Percentiles rank a stretch among this genome's conserved stretches.
Conservation (phyloP, 176 grass and related monocot genomes). For the Typha latifolia region DNA sequence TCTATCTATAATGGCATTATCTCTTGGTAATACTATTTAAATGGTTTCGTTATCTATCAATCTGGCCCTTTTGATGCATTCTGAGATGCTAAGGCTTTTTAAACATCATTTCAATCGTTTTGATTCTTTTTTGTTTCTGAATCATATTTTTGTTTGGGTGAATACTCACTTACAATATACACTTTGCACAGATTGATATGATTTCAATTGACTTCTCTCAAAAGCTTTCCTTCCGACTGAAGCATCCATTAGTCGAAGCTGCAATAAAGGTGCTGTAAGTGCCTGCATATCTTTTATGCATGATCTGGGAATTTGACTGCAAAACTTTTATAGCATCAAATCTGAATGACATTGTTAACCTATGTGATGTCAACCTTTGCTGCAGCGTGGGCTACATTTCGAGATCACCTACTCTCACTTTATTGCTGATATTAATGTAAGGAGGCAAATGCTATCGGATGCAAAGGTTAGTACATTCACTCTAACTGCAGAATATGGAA, state of each 20-base stretch:
- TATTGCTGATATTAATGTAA: conserved; percentile 40
- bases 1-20: no score
- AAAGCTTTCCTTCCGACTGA: conserved; percentile 65
- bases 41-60: no score
- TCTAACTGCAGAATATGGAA: background rate
- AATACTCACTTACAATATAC: background rate
- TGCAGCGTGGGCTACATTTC: conserved; percentile 58
- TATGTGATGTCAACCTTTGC: background rate
- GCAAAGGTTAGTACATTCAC: conserved; percentile 35
- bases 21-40: no score
- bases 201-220: conserved; percentile 69
- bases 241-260: conserved; percentile 49
- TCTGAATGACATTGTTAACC: background rate
- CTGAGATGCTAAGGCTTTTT: no score
- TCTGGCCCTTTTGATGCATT: no score
- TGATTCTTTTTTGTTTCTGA: background rate
- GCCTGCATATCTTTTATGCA: background rate
- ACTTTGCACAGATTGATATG: conserved; percentile 42
- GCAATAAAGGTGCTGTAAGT: conserved; percentile 49
- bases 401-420: conserved; percentile 73
- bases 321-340: background rate
- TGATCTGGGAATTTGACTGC: background rate
- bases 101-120: background rate
- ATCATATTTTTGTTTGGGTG: background rate
- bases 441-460: conserved; percentile 42